Base-by-base conservation (phyloP, 495 filamentous ascomycete species). In the Trichocladium uniseriatum region DNA sequence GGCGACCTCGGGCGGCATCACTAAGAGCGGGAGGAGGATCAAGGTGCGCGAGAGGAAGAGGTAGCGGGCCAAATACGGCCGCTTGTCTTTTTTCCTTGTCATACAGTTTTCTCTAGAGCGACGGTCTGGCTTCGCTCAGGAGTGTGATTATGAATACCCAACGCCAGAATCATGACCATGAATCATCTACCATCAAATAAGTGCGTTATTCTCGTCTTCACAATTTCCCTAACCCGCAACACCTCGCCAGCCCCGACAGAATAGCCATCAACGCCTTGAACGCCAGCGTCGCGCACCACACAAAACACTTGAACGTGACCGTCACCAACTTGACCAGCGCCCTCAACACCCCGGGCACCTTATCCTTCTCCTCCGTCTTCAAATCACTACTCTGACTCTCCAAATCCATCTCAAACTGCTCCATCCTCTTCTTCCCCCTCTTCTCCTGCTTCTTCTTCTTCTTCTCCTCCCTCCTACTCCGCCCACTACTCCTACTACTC, bases 31-130 rank as follows among this genome's bases (percentile, higher is more conserved):
- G 13, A 73, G 84, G 61, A 90, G 84, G 68, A 90, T 84, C 69
- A 94, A 92, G 72, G 73, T 89, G 16, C 69, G 81, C 43, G 84
- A 88, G 71, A 74, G 89, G 56, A 95, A 94, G 75, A 77, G 79
- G 59, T 94, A 69, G 75, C 52, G 24, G 21, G 18, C n/a, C 11
- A 42, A 29, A 22, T 20, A 22, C 13, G n/a, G 31, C 18, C 31
- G 32, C 38, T 53, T 49, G 45, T 34, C 28, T 27, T 29, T 49
- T 48, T 56, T 53, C 28, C 14, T 20, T 51, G 31, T 48, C 22
- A 19, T 45, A 36, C 16, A 51, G 31, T 49, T 50, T 57, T 32
- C 31, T 34, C 45, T 43, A 41, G 31, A 48, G 29, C 36, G 45
- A 36, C 48, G 39, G 53, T 46, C 56, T 58, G 44, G 52, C 56